A percentile compares a stretch with the other conserved stretches of the same genome.
These are phyloP conservation scores for Saraca asoca DNA, from an alignment of 331 rosid genomes.

Conservation along the genomic window DNA sequence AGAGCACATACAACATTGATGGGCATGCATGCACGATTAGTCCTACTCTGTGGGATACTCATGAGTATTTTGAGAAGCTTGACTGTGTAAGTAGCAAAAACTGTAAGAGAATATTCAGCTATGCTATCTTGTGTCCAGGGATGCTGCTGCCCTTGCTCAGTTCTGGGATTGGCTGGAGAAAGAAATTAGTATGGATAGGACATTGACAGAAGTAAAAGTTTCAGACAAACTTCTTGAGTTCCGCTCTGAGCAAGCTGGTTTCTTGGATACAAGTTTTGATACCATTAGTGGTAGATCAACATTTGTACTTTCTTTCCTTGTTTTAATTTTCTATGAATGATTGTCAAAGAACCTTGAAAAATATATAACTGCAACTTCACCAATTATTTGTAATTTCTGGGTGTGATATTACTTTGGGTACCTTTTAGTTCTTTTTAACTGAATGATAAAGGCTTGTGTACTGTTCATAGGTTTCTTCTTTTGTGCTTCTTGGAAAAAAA, in stretches of 20 bases:
- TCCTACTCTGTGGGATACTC: conserved; percentile 16
- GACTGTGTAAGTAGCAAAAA: not conserved
- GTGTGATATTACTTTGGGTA: not conserved
- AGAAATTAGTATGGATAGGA: conserved; percentile 54
- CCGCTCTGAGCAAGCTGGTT: conserved; percentile 84
- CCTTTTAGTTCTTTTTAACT: not conserved
- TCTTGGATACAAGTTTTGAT: conserved; percentile 90
- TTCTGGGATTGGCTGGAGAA: conserved; percentile 96
- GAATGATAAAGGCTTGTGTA: not conserved
- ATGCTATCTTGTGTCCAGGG: conserved; percentile 58
- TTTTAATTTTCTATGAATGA: conserved; percentile 15
- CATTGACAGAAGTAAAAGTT: conserved; percentile 78
- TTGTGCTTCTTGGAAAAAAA: not conserved
- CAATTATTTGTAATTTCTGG: conserved; percentile 6
- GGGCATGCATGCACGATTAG: conserved; percentile 11
- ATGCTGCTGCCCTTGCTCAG: conserved; percentile 87
- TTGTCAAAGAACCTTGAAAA: conserved; percentile 27
- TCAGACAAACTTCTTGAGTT: conserved; percentile 87
- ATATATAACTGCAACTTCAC: conserved; percentile 22
- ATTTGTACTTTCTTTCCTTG: not conserved
- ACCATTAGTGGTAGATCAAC: conserved; percentile 71
- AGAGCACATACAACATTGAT: conserved; percentile 12
- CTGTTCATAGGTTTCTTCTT: conserved; percentile 16
- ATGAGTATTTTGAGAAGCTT: conserved; percentile 18
- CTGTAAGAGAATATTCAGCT: conserved; percentile 23